These are phyloP conservation scores for Grammothele lineata DNA, from an alignment of 768 basidiomycete genomes.

Conservation along the genomic window DNA sequence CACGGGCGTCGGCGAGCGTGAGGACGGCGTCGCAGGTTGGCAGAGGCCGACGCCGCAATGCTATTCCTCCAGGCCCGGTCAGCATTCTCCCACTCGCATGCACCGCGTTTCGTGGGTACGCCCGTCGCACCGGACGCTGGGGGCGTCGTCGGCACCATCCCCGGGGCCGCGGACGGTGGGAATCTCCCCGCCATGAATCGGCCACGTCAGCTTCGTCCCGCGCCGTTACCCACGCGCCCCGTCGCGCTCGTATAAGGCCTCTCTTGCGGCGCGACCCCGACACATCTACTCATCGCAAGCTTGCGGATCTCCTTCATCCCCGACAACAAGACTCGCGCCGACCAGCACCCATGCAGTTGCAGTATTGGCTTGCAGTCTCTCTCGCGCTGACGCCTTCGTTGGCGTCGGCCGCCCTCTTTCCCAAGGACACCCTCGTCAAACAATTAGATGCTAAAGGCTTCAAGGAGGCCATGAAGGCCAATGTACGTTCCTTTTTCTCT, in stretches of 20 bases:
- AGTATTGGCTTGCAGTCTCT: constrained; percentile 20
- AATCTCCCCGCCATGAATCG: constrained; percentile 12
- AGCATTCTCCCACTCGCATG: constrained; percentile 6
- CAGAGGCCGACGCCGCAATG: constrained; percentile 3
- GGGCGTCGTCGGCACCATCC: constrained; percentile 14
- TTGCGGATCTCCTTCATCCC: neutral
- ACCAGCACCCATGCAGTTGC: constrained; percentile 16
- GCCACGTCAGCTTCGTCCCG: constrained; percentile 25
- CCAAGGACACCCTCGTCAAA: constrained; percentile 51
- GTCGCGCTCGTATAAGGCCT: constrained; percentile 17
- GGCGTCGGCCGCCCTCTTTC: constrained; percentile 47
- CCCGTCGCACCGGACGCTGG: constrained; percentile 3
- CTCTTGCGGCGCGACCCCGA: neutral
- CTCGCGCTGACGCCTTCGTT: constrained; percentile 42
- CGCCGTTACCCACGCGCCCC: constrained; percentile 13
- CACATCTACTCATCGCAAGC: neutral
- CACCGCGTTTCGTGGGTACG: constrained; percentile 12
- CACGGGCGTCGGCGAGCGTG: constrained; percentile 7
- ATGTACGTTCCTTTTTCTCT: constrained; percentile 46
- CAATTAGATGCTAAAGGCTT: constrained; percentile 68
- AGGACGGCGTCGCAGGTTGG: neutral
- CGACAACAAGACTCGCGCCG: neutral
- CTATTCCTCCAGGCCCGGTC: constrained; percentile 4
- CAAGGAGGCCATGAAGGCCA: constrained; percentile 66
- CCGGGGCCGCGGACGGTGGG: constrained; percentile 21